Conservation (phyloP, 202 grass and related monocot species). For the Dendrocalamus latiflorus region DNA sequence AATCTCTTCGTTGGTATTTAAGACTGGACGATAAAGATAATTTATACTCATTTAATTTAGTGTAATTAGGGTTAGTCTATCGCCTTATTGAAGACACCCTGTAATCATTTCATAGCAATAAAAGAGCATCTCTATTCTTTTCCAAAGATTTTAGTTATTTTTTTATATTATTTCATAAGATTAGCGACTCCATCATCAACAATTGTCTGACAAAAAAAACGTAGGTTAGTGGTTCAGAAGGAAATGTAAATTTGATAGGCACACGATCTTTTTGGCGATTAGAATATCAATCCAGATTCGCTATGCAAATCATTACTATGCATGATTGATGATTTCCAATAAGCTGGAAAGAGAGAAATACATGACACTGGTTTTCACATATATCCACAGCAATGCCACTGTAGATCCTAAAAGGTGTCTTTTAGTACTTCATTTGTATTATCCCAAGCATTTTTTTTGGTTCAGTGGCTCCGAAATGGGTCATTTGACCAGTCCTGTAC, state of each 20-base stretch:
- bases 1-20: too few relatives aligned
- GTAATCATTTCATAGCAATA: too few relatives aligned
- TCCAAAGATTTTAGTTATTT: too few relatives aligned
- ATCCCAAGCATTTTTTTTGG: constrained; percentile 16
- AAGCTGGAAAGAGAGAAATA: neutral
- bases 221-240: too few relatives aligned
- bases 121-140: too few relatives aligned
- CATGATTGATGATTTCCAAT: neutral
- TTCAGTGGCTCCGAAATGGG: neutral
- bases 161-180: too few relatives aligned
- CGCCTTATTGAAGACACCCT: rapidly evolving
- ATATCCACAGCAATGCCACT: constrained; percentile 12
- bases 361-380: neutral
- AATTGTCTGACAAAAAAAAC: too few relatives aligned
- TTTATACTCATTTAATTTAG: too few relatives aligned
- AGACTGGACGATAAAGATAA: too few relatives aligned
- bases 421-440: constrained; percentile 29
- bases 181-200: too few relatives aligned
- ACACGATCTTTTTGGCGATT: neutral
- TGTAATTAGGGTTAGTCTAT: too few relatives aligned
- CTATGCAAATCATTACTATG: neutral
- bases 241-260: too few relatives aligned
- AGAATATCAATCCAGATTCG: neutral
- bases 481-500: neutral
- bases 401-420: constrained; percentile 13